Conservation (phyloP, 225 moss, liverwort and hornwort species). For the Asterella californica region DNA sequence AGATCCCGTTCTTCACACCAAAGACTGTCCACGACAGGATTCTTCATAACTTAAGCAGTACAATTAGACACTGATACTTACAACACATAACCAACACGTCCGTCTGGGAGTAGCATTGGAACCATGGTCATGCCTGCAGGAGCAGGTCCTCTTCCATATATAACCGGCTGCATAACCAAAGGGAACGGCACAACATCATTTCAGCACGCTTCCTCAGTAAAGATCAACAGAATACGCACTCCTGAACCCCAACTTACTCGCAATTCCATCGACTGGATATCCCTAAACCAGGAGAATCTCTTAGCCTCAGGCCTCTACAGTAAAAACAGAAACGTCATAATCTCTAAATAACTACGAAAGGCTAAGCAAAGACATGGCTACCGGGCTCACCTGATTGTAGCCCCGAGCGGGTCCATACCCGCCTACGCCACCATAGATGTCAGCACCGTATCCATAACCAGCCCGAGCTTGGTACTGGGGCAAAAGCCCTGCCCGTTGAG, state of each 20-base stretch:
- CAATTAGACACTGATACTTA: conserved; percentile 42
- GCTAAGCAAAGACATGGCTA: neutral
- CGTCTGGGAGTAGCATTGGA: conserved; percentile 98
- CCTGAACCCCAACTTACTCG: neutral
- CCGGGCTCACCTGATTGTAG: conserved; percentile 71
- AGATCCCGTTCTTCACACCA: neutral
- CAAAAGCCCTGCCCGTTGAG: conserved; percentile 85
- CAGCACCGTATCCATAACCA: conserved; percentile 83
- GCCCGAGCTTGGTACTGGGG: conserved; percentile 90
- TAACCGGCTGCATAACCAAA: conserved; percentile 67
- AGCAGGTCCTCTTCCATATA: conserved; percentile 91
- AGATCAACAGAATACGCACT: neutral
- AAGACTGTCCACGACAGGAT: neutral
- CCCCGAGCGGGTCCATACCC: conserved; percentile 86
- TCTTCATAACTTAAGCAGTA: neutral
- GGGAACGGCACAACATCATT: neutral
- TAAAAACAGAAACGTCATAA: neutral
- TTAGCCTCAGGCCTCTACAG: neutral
- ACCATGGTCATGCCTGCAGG: conserved; percentile 99
- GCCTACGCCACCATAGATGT: conserved; percentile 67
- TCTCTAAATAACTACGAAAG: neutral
- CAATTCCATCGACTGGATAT: neutral
- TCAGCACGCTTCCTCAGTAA: neutral
- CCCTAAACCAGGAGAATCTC: neutral
- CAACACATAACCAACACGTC: conserved; percentile 97